phyloP scores from a whole-genome alignment of 306 rosid genomes.

The Prunus mume region DNA sequence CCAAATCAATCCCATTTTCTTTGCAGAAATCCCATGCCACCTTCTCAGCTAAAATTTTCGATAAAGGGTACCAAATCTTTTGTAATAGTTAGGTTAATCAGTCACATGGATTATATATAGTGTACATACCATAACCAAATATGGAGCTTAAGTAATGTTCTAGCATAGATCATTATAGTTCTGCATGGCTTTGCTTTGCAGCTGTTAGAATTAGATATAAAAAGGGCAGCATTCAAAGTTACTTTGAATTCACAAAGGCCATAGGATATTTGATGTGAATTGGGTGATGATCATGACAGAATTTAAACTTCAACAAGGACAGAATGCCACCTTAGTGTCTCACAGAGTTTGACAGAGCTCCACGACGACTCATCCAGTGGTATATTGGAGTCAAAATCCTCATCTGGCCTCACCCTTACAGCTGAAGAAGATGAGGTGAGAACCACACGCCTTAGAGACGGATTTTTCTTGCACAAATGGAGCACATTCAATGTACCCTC shows the following conservation, averaged over 20 bases:
- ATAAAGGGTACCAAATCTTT: constrained; percentile 73
- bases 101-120: background rate
- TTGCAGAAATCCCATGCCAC: constrained; percentile 87
- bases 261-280: no score
- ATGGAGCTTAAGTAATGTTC: background rate
- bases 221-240: background rate
- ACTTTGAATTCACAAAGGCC: background rate
- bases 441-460: constrained; percentile 55
- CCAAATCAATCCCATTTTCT: constrained; percentile 56
- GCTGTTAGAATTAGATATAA: background rate
- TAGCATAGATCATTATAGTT: background rate
- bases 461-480: constrained; percentile 63
- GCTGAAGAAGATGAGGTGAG: constrained; percentile 88
- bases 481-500: constrained; percentile 78
- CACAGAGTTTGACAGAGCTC: constrained; percentile 64
- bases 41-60: constrained; percentile 75
- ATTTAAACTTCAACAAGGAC: background rate
- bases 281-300: background rate
- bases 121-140: background rate
- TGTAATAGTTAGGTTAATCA: background rate
- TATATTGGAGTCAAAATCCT: constrained; percentile 49
- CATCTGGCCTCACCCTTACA: constrained; percentile 40
- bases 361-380: constrained; percentile 75
- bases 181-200: background rate
- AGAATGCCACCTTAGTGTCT: constrained; percentile 46